A percentile compares a stretch with the other conserved stretches of the same genome.
Evolutionary conservation across 495 filamentous ascomycete genomes (phyloP).

Genomic region (Lepidopterella palustris): DNA sequence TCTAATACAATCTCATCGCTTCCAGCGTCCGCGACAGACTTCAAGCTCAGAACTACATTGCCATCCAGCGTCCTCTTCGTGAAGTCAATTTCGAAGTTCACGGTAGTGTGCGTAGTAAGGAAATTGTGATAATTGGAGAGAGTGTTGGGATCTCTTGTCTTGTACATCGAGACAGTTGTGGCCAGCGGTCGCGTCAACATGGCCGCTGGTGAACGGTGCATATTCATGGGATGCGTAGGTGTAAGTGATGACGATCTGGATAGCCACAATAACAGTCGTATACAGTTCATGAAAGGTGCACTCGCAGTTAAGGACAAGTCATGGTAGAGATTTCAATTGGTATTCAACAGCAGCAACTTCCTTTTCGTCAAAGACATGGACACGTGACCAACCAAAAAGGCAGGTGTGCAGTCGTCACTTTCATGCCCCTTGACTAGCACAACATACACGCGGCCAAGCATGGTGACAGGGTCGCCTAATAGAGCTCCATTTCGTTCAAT

Average conservation of each 20-base stretch:
- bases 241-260: not conserved
- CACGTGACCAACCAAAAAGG: not conserved
- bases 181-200: not conserved
- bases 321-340: not conserved
- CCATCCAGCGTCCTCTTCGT: constrained; percentile 65
- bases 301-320: not conserved
- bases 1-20: constrained; percentile 77
- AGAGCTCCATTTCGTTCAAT: too few relatives aligned
- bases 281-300: not conserved
- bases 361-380: not conserved
- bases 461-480: too few relatives aligned
- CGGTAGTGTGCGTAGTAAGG: constrained; percentile 70
- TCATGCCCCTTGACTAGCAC: not conserved
- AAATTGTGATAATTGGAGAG: constrained; percentile 85
- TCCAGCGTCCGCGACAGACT: constrained; percentile 60
- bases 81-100: constrained; percentile 77
- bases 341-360: too few relatives aligned
- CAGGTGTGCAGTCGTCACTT: not conserved
- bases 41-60: constrained; percentile 65
- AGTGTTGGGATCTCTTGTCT: constrained; percentile 69
- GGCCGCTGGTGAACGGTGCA: not conserved
- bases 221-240: not conserved
- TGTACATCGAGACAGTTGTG: not conserved
- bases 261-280: not conserved
- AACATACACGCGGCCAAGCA: too few relatives aligned